A percentile compares a stretch with the other conserved stretches of the same genome.
These are phyloP conservation scores for Mortierella antarctica DNA, from an alignment of 192 early-diverging fungal species.

Conservation along the genomic window DNA sequence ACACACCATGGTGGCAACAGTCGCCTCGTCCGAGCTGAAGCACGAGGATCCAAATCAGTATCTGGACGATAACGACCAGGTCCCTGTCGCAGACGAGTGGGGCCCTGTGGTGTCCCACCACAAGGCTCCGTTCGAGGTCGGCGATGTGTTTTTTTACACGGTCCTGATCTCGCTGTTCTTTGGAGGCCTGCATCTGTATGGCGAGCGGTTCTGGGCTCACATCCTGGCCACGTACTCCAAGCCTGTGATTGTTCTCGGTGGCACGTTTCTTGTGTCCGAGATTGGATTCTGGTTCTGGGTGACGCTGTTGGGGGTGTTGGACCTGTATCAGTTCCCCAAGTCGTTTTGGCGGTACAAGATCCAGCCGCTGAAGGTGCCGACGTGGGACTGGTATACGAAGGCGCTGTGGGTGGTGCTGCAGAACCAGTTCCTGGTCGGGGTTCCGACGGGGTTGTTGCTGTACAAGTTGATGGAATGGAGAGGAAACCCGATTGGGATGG, in stretches of 20 bases:
- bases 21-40: neutral
- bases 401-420: conserved; percentile 67
- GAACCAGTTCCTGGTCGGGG: conserved; percentile 73
- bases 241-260: conserved; percentile 38
- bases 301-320: conserved; percentile 28
- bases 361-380: conserved; percentile 70
- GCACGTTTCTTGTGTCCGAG: conserved; percentile 34
- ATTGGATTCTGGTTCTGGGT: conserved; percentile 54
- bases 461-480: conserved; percentile 67
- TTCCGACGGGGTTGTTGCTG: conserved; percentile 76
- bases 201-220: conserved; percentile 35
- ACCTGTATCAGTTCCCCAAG: conserved; percentile 48
- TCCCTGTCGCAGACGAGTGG: conserved; percentile 36
- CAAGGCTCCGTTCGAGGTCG: conserved; percentile 41
- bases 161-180: conserved; percentile 40
- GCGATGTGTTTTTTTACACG: conserved; percentile 45
- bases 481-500: conserved; percentile 74
- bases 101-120: conserved; percentile 25
- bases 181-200: conserved; percentile 33
- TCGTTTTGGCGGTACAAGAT: conserved; percentile 75
- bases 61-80: conserved; percentile 20
- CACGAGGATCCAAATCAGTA: conserved; percentile 11
- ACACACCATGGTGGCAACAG: conserved; percentile 11
- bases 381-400: conserved; percentile 65
- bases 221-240: conserved; percentile 42